Conservation (phyloP, 768 basidiomycete species). For the Glaciozyma antarctica region DNA sequence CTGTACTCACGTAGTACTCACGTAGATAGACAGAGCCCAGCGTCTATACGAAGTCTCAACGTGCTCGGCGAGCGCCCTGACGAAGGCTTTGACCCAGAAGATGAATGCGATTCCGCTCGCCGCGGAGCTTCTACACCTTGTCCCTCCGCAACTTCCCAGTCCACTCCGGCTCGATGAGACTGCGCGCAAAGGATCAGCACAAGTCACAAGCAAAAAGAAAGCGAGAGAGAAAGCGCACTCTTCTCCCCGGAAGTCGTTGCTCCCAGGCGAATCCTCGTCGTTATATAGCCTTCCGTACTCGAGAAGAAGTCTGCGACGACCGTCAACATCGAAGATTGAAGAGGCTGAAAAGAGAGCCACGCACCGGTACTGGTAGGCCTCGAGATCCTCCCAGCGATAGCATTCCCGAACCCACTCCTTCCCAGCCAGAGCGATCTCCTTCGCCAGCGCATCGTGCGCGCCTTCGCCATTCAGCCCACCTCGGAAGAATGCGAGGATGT, state of each 20-base stretch:
- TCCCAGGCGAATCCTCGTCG: constrained; percentile 27
- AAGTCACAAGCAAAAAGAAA: not conserved
- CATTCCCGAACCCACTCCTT: constrained; percentile 32
- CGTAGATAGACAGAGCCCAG: no score
- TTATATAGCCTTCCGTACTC: constrained; percentile 33
- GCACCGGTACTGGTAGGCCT: constrained; percentile 33
- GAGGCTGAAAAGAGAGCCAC: not conserved
- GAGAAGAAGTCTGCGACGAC: constrained; percentile 23
- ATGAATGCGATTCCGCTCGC: no score
- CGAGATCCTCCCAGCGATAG: constrained; percentile 32
- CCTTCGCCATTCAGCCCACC: constrained; percentile 30
- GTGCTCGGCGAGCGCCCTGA: no score
- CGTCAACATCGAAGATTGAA: not conserved
- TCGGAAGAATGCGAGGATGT: constrained; percentile 34
- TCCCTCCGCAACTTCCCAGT: constrained; percentile 5
- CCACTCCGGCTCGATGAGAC: constrained; percentile 23
- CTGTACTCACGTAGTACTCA: no score
- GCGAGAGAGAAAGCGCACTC: not conserved
- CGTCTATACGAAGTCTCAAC: no score
- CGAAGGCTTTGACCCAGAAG: no score
- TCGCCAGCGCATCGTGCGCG: constrained; percentile 33
- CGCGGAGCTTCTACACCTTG: no score
- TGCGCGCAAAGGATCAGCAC: not conserved
- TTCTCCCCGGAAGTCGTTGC: constrained; percentile 31
- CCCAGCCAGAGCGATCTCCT: constrained; percentile 30